Base-by-base conservation (phyloP, 148 eudicot genomes). In the Oxyria digyna region DNA sequence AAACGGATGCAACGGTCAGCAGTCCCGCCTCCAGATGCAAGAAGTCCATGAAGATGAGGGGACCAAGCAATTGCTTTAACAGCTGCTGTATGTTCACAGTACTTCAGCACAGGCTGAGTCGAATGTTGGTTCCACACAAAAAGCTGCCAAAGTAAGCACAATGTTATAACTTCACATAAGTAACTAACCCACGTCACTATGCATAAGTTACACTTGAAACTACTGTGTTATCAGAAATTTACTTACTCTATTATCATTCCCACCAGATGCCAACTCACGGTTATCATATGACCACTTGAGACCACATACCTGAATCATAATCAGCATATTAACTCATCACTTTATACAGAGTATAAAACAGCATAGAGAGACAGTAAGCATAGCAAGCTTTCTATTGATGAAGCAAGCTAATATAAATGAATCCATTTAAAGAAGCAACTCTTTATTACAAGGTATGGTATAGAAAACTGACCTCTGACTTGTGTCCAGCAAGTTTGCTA, bases 11-110 rank as follows among this genome's bases (percentile, higher is more conserved):
- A 89, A 45, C 91, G 79, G 75, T 92, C 97, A 79, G 96, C 96
- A 43, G 96, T 88, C 69, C 97, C 97, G 72, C 97, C 97, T 13
- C 97, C 97, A n/a, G 97, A 92, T 71, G 96, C 97, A 40, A 92
- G 89, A 73, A 89, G 86, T n/a, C 97, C 97, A 66, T 92, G 84
- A 66, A 91, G 83, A 83, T 92, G 97, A 62, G 97, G 97, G 1
- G 97, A 92, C 97, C 97, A 92, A 59, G 97, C 89, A 77, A 92
- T 92, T 54, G 97, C 97, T 79, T 92, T 92, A 43, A 92, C 97
- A 74, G 97, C 97, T 45, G 97, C 97, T 23, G 91, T 89, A 67
- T 92, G 97, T 75, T 89, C 96, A 45, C 91, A 84, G 71, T 89
- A 89, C 80, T 84, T 89, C 72, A 87, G 74, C 54, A 87, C 81